Percentiles rank a stretch among this genome's conserved stretches.
Evolutionary conservation across 2,329 filamentous ascomycete species (phyloP).

Genomic region (Ophiostoma sp.): DNA sequence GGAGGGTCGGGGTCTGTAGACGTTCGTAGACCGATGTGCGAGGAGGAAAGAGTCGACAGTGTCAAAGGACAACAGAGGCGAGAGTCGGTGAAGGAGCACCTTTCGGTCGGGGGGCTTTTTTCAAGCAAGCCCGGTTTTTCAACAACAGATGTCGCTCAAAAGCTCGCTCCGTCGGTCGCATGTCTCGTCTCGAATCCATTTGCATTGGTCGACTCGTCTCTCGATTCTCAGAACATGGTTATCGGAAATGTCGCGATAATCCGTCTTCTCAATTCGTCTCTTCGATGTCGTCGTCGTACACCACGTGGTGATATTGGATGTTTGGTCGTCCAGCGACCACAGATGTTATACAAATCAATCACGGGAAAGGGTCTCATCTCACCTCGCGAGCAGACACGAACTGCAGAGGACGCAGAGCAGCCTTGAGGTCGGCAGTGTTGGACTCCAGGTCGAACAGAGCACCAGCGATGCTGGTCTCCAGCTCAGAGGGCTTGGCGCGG

Average conservation of each 20-base stretch:
- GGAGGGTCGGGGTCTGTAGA: not conserved
- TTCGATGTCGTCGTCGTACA: not conserved
- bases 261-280: not conserved
- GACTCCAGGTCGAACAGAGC: constrained; percentile 99
- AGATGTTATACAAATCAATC: constrained; percentile 27
- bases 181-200: not conserved
- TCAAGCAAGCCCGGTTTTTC: not conserved
- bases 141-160: not conserved
- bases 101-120: not conserved
- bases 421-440: constrained; percentile 98
- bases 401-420: constrained; percentile 93
- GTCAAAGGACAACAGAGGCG: not conserved
- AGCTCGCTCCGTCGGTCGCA: not conserved
- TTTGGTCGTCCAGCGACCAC: constrained; percentile 8
- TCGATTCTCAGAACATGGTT: not conserved
- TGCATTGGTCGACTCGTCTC: not conserved
- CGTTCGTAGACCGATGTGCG: not conserved
- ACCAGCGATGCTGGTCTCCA: constrained; percentile 94
- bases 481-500: constrained; percentile 92
- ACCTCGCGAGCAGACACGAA: constrained; percentile 99
- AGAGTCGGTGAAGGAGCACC: not conserved
- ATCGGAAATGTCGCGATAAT: not conserved
- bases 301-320: not conserved
- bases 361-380: constrained; percentile 52
- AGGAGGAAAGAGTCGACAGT: not conserved